These are phyloP conservation scores for Ceratocystis destructans DNA, from an alignment of 2,329 filamentous ascomycete species.

Conservation along the genomic window DNA sequence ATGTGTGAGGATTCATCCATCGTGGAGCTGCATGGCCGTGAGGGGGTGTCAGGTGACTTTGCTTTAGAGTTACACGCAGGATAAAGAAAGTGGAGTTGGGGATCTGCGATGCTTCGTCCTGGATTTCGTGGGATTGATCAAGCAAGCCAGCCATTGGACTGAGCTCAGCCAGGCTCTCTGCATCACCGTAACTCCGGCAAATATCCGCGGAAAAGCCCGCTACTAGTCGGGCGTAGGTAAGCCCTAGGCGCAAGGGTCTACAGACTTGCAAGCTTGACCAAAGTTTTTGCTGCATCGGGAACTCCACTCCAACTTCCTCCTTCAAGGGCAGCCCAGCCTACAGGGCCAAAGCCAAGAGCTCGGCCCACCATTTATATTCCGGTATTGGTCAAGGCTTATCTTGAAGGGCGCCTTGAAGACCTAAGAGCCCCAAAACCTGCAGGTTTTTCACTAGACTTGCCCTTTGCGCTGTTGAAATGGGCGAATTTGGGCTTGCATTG, in stretches of 20 bases:
- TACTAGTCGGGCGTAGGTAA: background rate
- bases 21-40: too few species aligned
- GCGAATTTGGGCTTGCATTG: background rate
- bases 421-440: background rate
- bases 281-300: background rate
- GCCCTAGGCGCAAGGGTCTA: background rate
- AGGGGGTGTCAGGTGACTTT: too few species aligned
- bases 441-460: background rate
- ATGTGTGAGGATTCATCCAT: too few species aligned
- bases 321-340: background rate
- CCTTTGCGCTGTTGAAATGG: background rate
- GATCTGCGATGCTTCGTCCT: too few species aligned
- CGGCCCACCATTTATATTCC: background rate
- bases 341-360: background rate
- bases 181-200: background rate
- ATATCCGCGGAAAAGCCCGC: background rate
- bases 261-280: background rate
- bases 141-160: too few species aligned
- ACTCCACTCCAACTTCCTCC: background rate
- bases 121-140: too few species aligned
- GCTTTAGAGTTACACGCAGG: too few species aligned
- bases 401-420: background rate
- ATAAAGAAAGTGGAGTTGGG: too few species aligned
- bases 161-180: too few species aligned
- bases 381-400: background rate